phyloP scores from a whole-genome alignment of 176 grass and related monocot species.

The Rhynchospora pubera region DNA sequence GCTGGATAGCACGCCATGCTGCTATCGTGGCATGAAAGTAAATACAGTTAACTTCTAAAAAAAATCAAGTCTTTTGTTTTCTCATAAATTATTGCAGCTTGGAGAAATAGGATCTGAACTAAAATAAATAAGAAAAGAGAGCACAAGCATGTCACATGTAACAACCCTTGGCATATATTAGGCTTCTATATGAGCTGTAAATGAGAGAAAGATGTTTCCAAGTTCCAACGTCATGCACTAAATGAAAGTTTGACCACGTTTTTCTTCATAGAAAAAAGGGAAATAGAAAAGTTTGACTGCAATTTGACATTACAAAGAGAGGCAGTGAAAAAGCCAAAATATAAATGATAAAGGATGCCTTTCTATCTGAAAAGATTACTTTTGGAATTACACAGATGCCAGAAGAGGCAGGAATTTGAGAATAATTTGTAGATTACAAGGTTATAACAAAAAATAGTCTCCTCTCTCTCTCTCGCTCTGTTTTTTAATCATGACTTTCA shows the following conservation, averaged over 20 bases:
- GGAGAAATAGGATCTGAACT: not conserved
- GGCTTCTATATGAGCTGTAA: not conserved
- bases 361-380: not conserved
- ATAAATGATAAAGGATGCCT: not conserved
- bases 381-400: not conserved
- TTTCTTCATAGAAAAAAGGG: not conserved
- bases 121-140: not conserved
- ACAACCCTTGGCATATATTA: not conserved
- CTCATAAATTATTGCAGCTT: not conserved
- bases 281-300: constrained; percentile 7
- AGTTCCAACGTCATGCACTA: constrained; percentile 10
- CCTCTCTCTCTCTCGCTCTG: not conserved
- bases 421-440: not conserved
- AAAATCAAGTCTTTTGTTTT: not conserved
- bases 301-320: not conserved
- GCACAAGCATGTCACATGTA: not conserved
- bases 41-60: not conserved
- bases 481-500: not conserved
- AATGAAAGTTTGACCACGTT: constrained; percentile 21
- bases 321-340: not conserved
- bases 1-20: not conserved
- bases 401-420: not conserved
- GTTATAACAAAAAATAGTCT: not conserved
- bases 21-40: not conserved
- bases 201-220: not conserved